Evolutionary conservation across 352 stramenopile species (phyloP).

Genomic region (Globisporangium barbulae): DNA sequence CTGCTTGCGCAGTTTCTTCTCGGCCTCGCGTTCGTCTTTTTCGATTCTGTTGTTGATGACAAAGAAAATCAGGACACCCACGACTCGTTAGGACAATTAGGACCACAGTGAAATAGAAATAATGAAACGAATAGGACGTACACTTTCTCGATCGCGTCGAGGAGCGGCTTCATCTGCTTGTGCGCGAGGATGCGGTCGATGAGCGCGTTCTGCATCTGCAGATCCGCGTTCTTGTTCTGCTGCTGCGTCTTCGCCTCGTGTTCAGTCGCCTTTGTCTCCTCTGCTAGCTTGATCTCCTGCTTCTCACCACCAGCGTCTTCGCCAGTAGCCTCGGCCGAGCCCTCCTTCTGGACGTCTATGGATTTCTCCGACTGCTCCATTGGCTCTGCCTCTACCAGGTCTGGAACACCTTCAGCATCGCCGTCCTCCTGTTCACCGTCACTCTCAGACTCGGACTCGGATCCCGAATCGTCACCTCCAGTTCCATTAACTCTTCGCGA

Average conservation of each 20-base stretch:
- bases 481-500: background rate
- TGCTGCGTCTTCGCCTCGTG: constrained; percentile 7
- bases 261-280: constrained; percentile 5
- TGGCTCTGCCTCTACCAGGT: background rate
- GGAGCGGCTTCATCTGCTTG: constrained; percentile 63
- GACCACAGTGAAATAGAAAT: constrained; percentile 3
- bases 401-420: background rate
- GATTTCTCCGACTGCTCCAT: background rate
- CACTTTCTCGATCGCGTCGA: constrained; percentile 51
- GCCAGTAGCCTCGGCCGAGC: background rate
- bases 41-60: constrained; percentile 24
- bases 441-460: background rate
- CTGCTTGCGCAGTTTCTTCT: constrained; percentile 54
- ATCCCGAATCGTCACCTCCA: constrained; percentile 6
- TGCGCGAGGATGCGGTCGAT: constrained; percentile 63
- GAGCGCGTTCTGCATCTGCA: constrained; percentile 31
- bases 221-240: background rate
- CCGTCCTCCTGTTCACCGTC: constrained; percentile 6
- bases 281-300: background rate
- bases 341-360: constrained; percentile 1
- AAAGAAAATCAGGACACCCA: too few species aligned
- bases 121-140: constrained; percentile 10
- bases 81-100: too few species aligned
- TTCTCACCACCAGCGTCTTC: background rate
- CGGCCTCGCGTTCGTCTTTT: constrained; percentile 48